Base-by-base conservation (phyloP, 1,284 basidiomycete species). In the Schizopora paradoxa region DNA sequence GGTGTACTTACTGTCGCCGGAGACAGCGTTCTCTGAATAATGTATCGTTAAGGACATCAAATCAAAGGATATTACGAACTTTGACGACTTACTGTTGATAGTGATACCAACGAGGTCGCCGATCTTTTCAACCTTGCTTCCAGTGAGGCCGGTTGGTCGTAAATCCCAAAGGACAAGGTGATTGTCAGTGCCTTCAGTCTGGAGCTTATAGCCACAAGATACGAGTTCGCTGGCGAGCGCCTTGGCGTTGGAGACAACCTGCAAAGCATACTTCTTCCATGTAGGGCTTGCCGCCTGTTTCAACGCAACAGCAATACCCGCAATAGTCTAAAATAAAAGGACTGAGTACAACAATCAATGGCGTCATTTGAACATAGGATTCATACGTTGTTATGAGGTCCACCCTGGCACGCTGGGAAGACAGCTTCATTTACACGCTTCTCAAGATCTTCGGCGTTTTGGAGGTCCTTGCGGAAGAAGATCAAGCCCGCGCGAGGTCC, bases 351-450 rank as follows among this genome's bases (percentile, higher is more conserved):
- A n/a, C 25, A 31, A 43, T 33, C 26, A 52, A 16, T 18, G 5
- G 25, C 25, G 14, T 32, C 11, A 16, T 31, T 48, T 43, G 44
- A 4, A 35, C 44, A 41, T 18, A n/a, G 10, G n/a, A 66, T 7
- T 22, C 78, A 47, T 54, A 88, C 86, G 75, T 98, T 95, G 77
- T 99, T 99, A 78, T 99, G 96, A 41, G 96, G 96, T 43, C 96
- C 96, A 72, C 96, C 96, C 74, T 99, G 96, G 81, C 95, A 99
- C 36, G 96, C 96, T 48, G 96, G 96, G 86, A 99, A 99, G 57
- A 99, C 96, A 53, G 96, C 93, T 38, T 94, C 91, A 67, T 99
- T 99, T 61, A 99, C 85, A 47, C 92, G 87, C 67, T 88, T 88
- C 78, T 99, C 95, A 45, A 99, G 79, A 61, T 97, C 89, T 58